Conservation (phyloP, 495 filamentous ascomycete genomes). For the Chaetomium cochliodes region DNA sequence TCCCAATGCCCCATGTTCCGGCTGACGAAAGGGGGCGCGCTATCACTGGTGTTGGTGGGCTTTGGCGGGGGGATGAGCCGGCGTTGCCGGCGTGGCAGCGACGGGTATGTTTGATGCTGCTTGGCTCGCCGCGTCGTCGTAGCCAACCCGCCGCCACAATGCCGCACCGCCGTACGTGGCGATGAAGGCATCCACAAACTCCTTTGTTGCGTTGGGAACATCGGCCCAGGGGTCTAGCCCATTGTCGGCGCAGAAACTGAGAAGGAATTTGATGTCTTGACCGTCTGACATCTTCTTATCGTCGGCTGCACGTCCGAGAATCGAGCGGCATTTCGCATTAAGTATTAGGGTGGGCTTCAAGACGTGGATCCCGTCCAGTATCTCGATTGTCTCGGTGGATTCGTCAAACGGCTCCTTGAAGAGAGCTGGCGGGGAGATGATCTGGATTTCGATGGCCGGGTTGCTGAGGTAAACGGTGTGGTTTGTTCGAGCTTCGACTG, state of each 20-base stretch:
- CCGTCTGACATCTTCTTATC: constrained; percentile 5
- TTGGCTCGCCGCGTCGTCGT: not conserved
- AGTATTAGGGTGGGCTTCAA: constrained; percentile 5
- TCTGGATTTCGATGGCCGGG: constrained; percentile 4
- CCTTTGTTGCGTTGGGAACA: constrained; percentile 6
- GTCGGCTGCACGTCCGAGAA: not conserved
- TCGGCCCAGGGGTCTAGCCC: not conserved
- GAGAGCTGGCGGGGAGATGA: constrained; percentile 9
- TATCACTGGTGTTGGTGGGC: no score
- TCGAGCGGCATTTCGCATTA: constrained; percentile 5
- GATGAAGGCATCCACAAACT: constrained; percentile 5
- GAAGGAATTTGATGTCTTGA: constrained; percentile 6
- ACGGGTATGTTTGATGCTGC: no score
- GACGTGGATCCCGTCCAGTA: not conserved
- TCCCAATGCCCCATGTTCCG: no score
- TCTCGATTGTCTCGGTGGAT: constrained; percentile 5
- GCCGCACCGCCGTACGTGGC: not conserved
- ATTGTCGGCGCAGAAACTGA: not conserved
- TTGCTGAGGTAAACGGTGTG: constrained; percentile 3
- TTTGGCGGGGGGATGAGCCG: no score
- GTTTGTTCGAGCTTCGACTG: not conserved
- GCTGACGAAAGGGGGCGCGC: no score
- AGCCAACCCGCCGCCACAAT: not conserved
- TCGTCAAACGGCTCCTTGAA: constrained; percentile 15
- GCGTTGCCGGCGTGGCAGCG: no score